These are phyloP conservation scores for Aspergillus transmontanensis DNA, from an alignment of 2,329 filamentous ascomycete genomes.

Conservation along the genomic window DNA sequence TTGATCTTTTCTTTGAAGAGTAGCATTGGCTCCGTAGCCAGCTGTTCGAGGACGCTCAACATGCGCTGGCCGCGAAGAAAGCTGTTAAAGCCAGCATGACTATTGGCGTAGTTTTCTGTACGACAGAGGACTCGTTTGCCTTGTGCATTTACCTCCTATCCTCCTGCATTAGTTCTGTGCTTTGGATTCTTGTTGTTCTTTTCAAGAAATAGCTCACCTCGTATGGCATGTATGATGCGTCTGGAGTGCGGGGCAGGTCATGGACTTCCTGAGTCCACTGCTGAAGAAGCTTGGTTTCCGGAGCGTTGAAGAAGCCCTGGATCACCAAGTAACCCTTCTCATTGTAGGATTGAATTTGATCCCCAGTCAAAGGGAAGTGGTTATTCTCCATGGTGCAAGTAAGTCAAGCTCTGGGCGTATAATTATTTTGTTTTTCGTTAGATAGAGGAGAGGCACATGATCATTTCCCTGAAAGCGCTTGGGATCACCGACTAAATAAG, in stretches of 20 bases:
- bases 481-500: conserved; percentile 9
- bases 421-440: neutral
- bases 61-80: conserved; percentile 40
- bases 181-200: neutral
- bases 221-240: conserved; percentile 38
- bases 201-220: conserved; percentile 19
- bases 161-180: neutral
- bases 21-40: conserved; percentile 43
- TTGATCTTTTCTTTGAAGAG: conserved; percentile 51
- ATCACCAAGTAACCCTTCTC: conserved; percentile 34
- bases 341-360: conserved; percentile 30
- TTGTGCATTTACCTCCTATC: conserved; percentile 32
- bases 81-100: conserved; percentile 35
- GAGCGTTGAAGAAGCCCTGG: conserved; percentile 22
- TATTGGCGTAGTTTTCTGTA: conserved; percentile 39
- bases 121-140: conserved; percentile 35
- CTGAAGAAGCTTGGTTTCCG: conserved; percentile 25
- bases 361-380: conserved; percentile 20
- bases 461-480: neutral
- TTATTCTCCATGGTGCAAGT: conserved; percentile 23
- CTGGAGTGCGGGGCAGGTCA: conserved; percentile 33
- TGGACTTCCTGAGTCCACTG: conserved; percentile 40
- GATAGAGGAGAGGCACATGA: conserved; percentile 1
- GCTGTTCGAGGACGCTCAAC: conserved; percentile 32
- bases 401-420: neutral